Percentiles rank a stretch among this genome's conserved stretches.
Conservation (phyloP, 1,284 basidiomycete genomes). For the Fomitopsis pinicola region DNA sequence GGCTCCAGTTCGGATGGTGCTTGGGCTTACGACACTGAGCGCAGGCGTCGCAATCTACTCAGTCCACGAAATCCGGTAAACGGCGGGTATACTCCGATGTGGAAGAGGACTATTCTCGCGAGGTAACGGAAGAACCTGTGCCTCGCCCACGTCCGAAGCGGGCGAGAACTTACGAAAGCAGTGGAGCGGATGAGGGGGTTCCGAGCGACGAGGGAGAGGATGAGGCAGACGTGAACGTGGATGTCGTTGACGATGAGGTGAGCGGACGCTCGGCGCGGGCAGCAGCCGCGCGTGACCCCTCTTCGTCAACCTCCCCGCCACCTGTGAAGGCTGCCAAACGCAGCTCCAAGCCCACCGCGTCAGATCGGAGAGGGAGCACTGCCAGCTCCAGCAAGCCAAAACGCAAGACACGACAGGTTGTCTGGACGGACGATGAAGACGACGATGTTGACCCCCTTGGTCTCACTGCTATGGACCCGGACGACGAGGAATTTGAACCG, state of each 20-base stretch:
- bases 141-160: slow-evolving; percentile 12
- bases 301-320: slow-evolving; percentile 12
- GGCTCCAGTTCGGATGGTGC: not conserved
- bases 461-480: slow-evolving; percentile 13
- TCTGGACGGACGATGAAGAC: slow-evolving; percentile 22
- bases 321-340: slow-evolving; percentile 5
- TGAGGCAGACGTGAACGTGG: slow-evolving; percentile 21
- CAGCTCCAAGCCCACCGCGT: not conserved
- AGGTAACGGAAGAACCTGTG: not conserved
- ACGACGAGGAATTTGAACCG: slow-evolving; percentile 22
- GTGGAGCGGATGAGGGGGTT: slow-evolving; percentile 7
- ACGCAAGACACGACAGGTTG: slow-evolving; percentile 12
- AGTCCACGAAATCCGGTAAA: not conserved
- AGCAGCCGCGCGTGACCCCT: slow-evolving; percentile 5
- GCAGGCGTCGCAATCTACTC: not conserved
- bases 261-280: slow-evolving; percentile 16
- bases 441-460: slow-evolving; percentile 6
- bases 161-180: slow-evolving; percentile 8
- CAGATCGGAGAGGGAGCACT: not conserved
- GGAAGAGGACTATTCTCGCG: slow-evolving; percentile 6
- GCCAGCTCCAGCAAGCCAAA: slow-evolving; percentile 9
- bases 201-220: slow-evolving; percentile 12
- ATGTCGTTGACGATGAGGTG: slow-evolving; percentile 19
- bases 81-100: not conserved
- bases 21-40: not conserved